Base-by-base conservation (phyloP, 177 flowering plant genomes). In the Vitis hybrid region DNA sequence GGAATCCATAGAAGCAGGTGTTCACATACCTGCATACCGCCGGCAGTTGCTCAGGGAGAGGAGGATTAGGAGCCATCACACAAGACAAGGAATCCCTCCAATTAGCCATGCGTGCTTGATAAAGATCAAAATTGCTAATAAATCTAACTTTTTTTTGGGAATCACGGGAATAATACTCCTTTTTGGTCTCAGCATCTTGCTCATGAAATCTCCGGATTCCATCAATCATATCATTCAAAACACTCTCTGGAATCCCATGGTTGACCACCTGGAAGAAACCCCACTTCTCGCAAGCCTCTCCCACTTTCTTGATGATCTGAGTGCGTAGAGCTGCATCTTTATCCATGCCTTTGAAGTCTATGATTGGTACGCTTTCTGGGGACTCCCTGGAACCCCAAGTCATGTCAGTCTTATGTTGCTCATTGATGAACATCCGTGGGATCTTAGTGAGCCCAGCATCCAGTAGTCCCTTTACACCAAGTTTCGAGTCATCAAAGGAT, bases 381-480 rank as follows among this genome's bases (percentile, higher is more conserved):
- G 44, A 5, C 8, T 31, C 11, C 28, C 6, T n/a, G 22, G 50
- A 22, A n/a, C 6, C 7, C 2, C 14, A 51, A 5, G 20, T 3
- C 11, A 6, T 19, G 11, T 61, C 8, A n/a, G 56, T 3, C 8
- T 54, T 28, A 2, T 28, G 55, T 3, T 11, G 61, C 0, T 47
- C 44, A 3, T 18, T 59, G 58, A 70, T 60, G 64, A 75, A 70
- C 11, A 71, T 71, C 10, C 55, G 15, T 1, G 75, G 75, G 38
- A 76, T 51, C 14, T 57, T 31, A 2, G 50, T 20, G 1, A 77
- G 2, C 3, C 77, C 74, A 56, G 71, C 53, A n/a, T 78, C 77
- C 0, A 78, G 28, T 5, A 78, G 75, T 11, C 80, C 80, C 33
- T 78, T 78, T 2, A 73, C 80, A 20, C 80, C 80, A 2, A 68